These are phyloP conservation scores for Venturia nashicola DNA, from an alignment of 2,329 filamentous ascomycete species.

Conservation along the genomic window DNA sequence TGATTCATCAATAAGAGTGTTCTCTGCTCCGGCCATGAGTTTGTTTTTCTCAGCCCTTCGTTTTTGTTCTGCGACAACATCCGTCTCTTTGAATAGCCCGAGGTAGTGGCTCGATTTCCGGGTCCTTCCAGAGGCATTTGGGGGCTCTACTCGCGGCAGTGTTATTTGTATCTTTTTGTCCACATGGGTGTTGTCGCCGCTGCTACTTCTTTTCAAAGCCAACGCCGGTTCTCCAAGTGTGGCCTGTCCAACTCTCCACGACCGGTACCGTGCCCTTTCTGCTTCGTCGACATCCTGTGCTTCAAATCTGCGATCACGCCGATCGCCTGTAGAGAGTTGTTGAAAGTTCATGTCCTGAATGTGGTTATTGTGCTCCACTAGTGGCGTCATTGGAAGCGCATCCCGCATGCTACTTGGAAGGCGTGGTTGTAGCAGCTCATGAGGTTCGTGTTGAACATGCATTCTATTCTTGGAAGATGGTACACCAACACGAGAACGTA, in stretches of 20 bases:
- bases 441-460: slow-evolving; percentile 6
- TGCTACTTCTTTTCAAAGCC: slow-evolving; percentile 26
- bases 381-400: slow-evolving; percentile 20
- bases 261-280: slow-evolving; percentile 33
- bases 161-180: slow-evolving; percentile 54
- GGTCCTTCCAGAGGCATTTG: slow-evolving; percentile 42
- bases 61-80: slow-evolving; percentile 40
- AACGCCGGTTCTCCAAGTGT: slow-evolving; percentile 27
- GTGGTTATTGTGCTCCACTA: neutral
- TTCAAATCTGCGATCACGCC: slow-evolving; percentile 14
- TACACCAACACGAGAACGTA: neutral
- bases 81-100: slow-evolving; percentile 52
- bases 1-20: neutral
- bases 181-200: slow-evolving; percentile 34
- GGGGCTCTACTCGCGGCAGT: slow-evolving; percentile 43
- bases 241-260: slow-evolving; percentile 37
- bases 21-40: slow-evolving; percentile 4
- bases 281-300: slow-evolving; percentile 19
- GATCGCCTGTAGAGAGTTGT: slow-evolving; percentile 22
- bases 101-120: slow-evolving; percentile 55
- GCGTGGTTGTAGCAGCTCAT: slow-evolving; percentile 14
- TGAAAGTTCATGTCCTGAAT: slow-evolving; percentile 22
- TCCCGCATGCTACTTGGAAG: slow-evolving; percentile 13
- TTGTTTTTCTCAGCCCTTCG: slow-evolving; percentile 25
- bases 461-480: neutral